Evolutionary conservation across 2,329 filamentous ascomycete species (phyloP), one percentile per base, ranked within the genome.

Genomic region (Camptophora hylomeconis): DNA sequence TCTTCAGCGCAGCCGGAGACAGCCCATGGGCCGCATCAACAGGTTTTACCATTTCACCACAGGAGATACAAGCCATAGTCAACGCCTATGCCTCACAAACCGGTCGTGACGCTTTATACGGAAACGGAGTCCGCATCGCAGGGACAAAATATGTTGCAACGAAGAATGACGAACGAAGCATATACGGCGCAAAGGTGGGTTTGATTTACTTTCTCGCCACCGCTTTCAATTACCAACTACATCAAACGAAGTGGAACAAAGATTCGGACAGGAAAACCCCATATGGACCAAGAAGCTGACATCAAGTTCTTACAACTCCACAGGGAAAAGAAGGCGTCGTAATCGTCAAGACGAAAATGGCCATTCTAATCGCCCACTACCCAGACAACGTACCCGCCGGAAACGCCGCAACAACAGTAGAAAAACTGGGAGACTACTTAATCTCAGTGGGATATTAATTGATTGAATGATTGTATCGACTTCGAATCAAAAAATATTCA

Each of bases 351-450:
- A 92, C 87, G 48, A 76, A 69, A 50, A 78, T 92, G 61, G 82
- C 84, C 45, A 75, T 95, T 54, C 72, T 98, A 52, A 61, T 98
- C 53, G 80, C 74, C 45, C 83, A 93, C 65, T 83, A 95, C 67
- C 67, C 66, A 44, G 82, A 92, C 55, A 54, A 56, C 38, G 62
- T 75, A 45, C 67, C 80, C 54, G 80, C 80, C 29, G 75, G 81
- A 52, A 76, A 78, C 54, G 75, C 82, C 39, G 75, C 75, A 47
- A 71, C 71, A 53, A 81, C 80, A 27, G 80, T 92, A 44, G 80
- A 87, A 64, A 67, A 73, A 47, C 69, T 98, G 39, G 83, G 72
- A 48, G 81, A 92, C 58, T 94, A 95, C 65, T 72, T 93, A 40
- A 75, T 81, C 54, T 69, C 72, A 47, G 63, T 71, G 41, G 72